Base-by-base conservation (phyloP, 495 filamentous ascomycete genomes). In the Arthonia radiata region DNA sequence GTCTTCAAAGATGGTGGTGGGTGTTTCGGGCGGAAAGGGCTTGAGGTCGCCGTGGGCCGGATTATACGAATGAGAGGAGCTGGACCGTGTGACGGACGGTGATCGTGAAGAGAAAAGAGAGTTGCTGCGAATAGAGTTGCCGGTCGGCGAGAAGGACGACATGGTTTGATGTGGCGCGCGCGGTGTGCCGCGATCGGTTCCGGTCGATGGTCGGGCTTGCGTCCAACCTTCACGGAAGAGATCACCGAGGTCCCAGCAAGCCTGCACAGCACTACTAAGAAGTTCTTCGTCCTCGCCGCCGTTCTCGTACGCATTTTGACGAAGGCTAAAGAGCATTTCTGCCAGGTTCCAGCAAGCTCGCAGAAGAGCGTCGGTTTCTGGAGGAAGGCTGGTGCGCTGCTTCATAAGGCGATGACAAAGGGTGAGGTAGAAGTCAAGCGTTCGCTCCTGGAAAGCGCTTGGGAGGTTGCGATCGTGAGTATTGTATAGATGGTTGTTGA, bases 241-340 rank as follows among this genome's bases (percentile, higher is more conserved):
- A 50, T 92, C 81, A 44, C 78, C 89, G 15, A 92, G 64, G 37
- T 90, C 81, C 81, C 81, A 92, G 47, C 81, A 92, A 4, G 81
- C 74, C 40, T 90, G 80, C 2, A 92, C 71, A 0, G 81, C 78
- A 2, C 75, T 82, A 10, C 75, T 70, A 4, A 90, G 57, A 4
- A 90, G 53, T 37, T 86, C 79, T 41, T 82, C 76, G 38, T 89
- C 77, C 0, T 75, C 53, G 0, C 50, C 44, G 38, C 69, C 79
- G 21, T 65, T 66, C 36, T 83, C 74, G 17, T 66, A 52, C 33
- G 63, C 72, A 44, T 67, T 83, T 38, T 92, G 80, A 3, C 81
- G 73, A 12, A 92, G 58, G 44, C 73, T 89, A 47, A 90, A 90
- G 1, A 92, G 60, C 77, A 90, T 90, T 43, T 92, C 81, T 2